Conservation (phyloP, 2,329 filamentous ascomycete species). For the Teratosphaeria gauchensis region DNA sequence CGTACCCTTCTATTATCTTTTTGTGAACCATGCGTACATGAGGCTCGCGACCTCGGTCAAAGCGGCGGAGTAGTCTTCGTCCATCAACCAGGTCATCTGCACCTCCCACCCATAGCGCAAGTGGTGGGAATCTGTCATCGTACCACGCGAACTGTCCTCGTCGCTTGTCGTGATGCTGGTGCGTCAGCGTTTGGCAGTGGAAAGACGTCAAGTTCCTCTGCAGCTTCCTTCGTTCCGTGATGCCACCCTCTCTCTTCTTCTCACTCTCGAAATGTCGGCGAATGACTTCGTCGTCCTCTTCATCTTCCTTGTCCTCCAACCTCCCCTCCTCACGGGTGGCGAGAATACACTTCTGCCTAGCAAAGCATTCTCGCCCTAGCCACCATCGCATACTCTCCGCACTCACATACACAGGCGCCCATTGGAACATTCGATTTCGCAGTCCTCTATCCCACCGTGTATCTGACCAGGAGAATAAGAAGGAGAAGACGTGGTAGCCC, state of each 20-base stretch:
- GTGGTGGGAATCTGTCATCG: slow-evolving; percentile 64
- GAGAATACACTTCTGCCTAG: slow-evolving; percentile 75
- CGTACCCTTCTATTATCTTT: slow-evolving; percentile 77
- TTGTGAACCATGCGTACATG: slow-evolving; percentile 70
- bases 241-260: slow-evolving; percentile 17
- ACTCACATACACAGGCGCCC: slow-evolving; percentile 81
- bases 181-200: slow-evolving; percentile 20
- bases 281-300: slow-evolving; percentile 31
- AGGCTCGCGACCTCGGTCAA: slow-evolving; percentile 70
- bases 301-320: slow-evolving; percentile 47
- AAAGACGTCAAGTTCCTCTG: slow-evolving; percentile 22
- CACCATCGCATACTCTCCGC: slow-evolving; percentile 93
- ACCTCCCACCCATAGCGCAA: slow-evolving; percentile 82
- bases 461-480: slow-evolving; percentile 83
- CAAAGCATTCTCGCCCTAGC: slow-evolving; percentile 80
- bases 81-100: slow-evolving; percentile 81
- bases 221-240: slow-evolving; percentile 18
- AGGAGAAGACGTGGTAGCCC: slow-evolving; percentile 82
- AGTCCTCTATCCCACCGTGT: slow-evolving; percentile 72
- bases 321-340: slow-evolving; percentile 62
- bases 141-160: slow-evolving; percentile 62
- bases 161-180: slow-evolving; percentile 19
- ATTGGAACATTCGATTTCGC: slow-evolving; percentile 78
- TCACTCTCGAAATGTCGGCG: slow-evolving; percentile 23
- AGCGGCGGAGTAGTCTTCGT: slow-evolving; percentile 58